Evolutionary conservation across 345 rosid genomes (phyloP), one percentile per base, ranked within the genome.

Genomic region (Aquilaria yunnanensis): DNA sequence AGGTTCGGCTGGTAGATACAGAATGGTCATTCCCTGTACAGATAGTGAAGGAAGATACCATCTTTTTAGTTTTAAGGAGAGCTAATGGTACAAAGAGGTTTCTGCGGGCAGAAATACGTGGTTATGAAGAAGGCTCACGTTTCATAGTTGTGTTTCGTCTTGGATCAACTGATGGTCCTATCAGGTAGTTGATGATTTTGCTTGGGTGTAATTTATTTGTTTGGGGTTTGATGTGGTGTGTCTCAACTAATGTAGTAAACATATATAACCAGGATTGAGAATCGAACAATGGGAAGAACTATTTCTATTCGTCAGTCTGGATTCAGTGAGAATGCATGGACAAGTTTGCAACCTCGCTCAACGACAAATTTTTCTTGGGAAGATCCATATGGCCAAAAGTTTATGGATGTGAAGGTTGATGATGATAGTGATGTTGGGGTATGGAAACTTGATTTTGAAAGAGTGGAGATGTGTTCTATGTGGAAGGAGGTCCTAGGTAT

Each of bases 51-150:
- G 99, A 94, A 76, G 99, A 90, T 75, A 88, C 96, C n/a, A 70
- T 94, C 67, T 75, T 79, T 65, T 69, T 94, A 80, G 89, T 86
- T 72, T 74, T 94, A 80, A 87, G 74, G 82, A 64, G 83, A 64
- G 74, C 72, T 71, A 78, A 79, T 72, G 91, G 81, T 70, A 74
- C 65, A 23, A 76, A 74, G 63, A 81, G 68, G 55, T 76, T 83
- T 80, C 62, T 94, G 72, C 84, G 80, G 68, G 81, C 81, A 59
- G 99, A 90, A 76, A 79, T 94, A 69, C 96, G 99, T 12, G 99
- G 97, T 58, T 90, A 78, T 76, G 99, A 94, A 80, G 99, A 94
- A 81, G 99, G 99, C 67, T 94, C 99, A 12, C 95, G 99, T 47
- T 90, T 94, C 74, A 72, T 86, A 54, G 89, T 90, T 67, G 95